Evolutionary conservation across 768 basidiomycete species (phyloP), one percentile per base, ranked within the genome.

Genomic region (Tricholoma bakamatsutake): DNA sequence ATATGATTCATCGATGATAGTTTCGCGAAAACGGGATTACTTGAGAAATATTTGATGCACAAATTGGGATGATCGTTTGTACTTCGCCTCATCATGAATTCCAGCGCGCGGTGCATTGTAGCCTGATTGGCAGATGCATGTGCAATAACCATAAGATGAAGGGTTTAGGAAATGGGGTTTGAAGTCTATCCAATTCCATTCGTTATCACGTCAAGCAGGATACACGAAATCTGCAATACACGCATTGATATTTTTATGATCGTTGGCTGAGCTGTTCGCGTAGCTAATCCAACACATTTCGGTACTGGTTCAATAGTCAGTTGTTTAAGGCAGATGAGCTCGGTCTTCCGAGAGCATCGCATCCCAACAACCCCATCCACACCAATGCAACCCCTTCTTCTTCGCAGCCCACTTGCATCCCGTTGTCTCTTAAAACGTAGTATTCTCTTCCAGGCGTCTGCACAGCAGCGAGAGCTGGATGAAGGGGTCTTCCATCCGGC

Each of bases 381-480:
- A 84, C 72, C 3, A 62, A 56, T 6, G 78, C 77, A 24, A 90
- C 73, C 0, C 87, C 88, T 6, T 87, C 86, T 61, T 91, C 88
- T 66, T 92, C 89, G 45, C 74, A 76, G 6, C 89, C 89, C 12
- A 91, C 75, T 60, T 87, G 81, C 81, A 88, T 83, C 13, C 89
- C 89, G 53, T 87, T 90, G 56, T 90, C 86, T 53, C 76, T 80
- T 57, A 92, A 66, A 33, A 91, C 75, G 61, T 76, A 85, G 62
- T 89, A 88, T 64, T 84, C 85, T 56, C 89, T 69, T 33, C 70
- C 73, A 1, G 82, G 82, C 0, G 89, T 91, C 65, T 88, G 89
- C 8, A 90, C 78, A 15, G 80, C 72, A 1, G 89, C 89, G 5
- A 91, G 61, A 1, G 85, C 85, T 1, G 70, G 67, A 62, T 90